phyloP scores from a whole-genome alignment of 2,329 filamentous ascomycete species.

The Colletotrichum sp. region DNA sequence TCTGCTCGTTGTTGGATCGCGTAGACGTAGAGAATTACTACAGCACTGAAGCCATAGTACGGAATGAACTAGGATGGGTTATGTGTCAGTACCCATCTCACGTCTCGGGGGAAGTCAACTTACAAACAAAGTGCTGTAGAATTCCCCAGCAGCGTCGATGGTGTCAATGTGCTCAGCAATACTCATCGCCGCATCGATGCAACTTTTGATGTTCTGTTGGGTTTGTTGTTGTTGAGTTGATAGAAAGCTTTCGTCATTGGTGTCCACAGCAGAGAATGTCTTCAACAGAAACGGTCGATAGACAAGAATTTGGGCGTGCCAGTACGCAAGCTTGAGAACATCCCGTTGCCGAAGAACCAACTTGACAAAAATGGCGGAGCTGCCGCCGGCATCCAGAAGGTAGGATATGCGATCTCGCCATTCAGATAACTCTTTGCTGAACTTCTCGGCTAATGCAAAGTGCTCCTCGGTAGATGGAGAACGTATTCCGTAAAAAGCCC shows the following conservation, averaged over 20 bases:
- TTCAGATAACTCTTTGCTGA: slow-evolving; percentile 31
- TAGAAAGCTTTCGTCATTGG: fast-evolving
- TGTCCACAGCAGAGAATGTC: slow-evolving; percentile 26
- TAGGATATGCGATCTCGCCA: slow-evolving; percentile 38
- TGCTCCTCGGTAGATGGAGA: slow-evolving; percentile 31
- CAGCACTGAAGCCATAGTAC: slow-evolving; percentile 49
- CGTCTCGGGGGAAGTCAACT: too few species aligned
- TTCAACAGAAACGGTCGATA: slow-evolving; percentile 41
- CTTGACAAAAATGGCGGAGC: slow-evolving; percentile 36
- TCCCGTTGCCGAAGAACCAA: slow-evolving; percentile 39
- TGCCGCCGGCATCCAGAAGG: slow-evolving; percentile 42
- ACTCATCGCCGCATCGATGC: slow-evolving; percentile 42
- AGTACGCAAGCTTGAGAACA: slow-evolving; percentile 45
- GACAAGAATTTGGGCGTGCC: slow-evolving; percentile 44
- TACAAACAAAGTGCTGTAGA: slow-evolving; percentile 48
- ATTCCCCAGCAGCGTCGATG: slow-evolving; percentile 34
- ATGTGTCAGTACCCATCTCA: too few species aligned
- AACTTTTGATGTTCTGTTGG: slow-evolving; percentile 28
- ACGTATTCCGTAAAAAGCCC: slow-evolving; percentile 38
- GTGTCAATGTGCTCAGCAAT: slow-evolving; percentile 43
- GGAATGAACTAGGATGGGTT: slow-evolving; percentile 34
- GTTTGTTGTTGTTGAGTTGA: slow-evolving; percentile 7
- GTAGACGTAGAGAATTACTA: slow-evolving; percentile 48
- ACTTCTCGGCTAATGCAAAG: slow-evolving; percentile 28
- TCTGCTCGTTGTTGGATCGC: slow-evolving; percentile 40